Evolutionary conservation across 805 yeast genomes (phyloP).

Genomic region (Saccharomyces paradoxus): DNA sequence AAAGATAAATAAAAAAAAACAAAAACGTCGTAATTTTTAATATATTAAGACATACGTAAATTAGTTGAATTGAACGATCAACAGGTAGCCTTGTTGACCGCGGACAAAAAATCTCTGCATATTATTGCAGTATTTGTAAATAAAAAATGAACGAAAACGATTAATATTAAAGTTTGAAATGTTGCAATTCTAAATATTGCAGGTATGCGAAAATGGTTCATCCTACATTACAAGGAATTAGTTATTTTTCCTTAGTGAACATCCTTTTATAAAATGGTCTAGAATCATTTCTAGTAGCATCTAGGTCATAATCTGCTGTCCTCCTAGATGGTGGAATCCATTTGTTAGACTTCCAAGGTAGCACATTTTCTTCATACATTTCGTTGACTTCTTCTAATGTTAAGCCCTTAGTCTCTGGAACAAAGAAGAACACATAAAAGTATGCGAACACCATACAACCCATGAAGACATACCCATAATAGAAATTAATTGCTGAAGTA

Average conservation of each 20-base stretch:
- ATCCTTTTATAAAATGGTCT: conserved; percentile 26
- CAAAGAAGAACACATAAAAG: conserved; percentile 63
- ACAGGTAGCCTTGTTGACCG: background rate
- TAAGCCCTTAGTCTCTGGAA: conserved; percentile 75
- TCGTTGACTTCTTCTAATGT: conserved; percentile 77
- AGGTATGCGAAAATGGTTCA: conserved; percentile 38
- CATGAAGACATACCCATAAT: conserved; percentile 58
- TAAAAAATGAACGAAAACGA: conserved; percentile 10
- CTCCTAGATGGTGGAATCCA: conserved; percentile 46
- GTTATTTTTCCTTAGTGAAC: conserved; percentile 6
- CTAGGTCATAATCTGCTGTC: conserved; percentile 23
- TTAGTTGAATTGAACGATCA: background rate
- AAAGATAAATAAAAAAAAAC: background rate
- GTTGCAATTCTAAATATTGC: conserved; percentile 38
- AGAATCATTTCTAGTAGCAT: conserved; percentile 23
- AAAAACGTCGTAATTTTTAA: background rate
- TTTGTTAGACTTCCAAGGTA: conserved; percentile 40
- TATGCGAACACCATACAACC: conserved; percentile 53
- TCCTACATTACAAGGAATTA: conserved; percentile 9
- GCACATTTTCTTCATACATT: conserved; percentile 38
- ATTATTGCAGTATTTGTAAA: background rate
- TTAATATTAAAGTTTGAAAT: background rate
- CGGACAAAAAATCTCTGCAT: background rate
- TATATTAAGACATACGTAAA: background rate
- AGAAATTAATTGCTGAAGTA: conserved; percentile 56